phyloP scores from a whole-genome alignment of 306 rosid genomes.

The Hippophae tibetana region DNA sequence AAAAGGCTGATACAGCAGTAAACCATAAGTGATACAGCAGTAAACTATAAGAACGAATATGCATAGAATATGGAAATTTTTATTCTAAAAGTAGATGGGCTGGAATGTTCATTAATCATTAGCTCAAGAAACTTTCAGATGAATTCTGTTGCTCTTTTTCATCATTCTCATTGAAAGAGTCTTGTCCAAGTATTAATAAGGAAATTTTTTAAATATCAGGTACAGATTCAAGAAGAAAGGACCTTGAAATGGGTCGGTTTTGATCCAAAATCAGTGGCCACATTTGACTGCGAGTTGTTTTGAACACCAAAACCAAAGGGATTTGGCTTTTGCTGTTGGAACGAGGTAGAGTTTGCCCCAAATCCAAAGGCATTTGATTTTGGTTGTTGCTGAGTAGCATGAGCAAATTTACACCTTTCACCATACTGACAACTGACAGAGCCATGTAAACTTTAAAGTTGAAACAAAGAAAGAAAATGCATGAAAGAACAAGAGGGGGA shows the following conservation, averaged over 20 bases:
- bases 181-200: neutral
- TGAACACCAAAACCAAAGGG: conserved; percentile 80
- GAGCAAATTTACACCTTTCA: conserved; percentile 55
- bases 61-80: neutral
- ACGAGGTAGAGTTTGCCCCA: conserved; percentile 30
- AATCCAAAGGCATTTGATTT: conserved; percentile 40
- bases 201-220: neutral
- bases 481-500: neutral
- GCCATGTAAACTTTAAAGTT: neutral
- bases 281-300: conserved; percentile 31
- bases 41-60: conserved; percentile 18
- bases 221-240: conserved; percentile 10
- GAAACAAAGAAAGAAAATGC: neutral
- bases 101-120: neutral
- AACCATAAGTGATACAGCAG: conserved; percentile 28
- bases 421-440: conserved; percentile 70
- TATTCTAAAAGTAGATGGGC: too few species aligned
- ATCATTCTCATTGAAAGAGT: neutral
- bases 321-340: conserved; percentile 38
- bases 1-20: conserved; percentile 47
- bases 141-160: conserved; percentile 1
- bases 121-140: conserved; percentile 8
- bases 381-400: conserved; percentile 41
- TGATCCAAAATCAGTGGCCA: conserved; percentile 23
- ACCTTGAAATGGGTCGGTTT: conserved; percentile 55